phyloP scores from a whole-genome alignment of 2,329 filamentous ascomycete genomes.

The Aspergillus phoenicis region DNA sequence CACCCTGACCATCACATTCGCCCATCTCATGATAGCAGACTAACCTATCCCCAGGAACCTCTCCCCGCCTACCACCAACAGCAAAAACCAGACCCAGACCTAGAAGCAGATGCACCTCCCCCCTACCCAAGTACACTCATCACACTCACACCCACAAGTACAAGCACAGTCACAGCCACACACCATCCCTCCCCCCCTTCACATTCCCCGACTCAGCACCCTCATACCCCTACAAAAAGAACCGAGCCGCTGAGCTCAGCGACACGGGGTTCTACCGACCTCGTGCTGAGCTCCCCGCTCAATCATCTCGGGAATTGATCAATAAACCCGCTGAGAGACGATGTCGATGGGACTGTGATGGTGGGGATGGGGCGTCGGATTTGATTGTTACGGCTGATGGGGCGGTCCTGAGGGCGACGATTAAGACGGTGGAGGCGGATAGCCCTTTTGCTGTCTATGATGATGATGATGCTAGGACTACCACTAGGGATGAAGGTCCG shows the following conservation, averaged over 20 bases:
- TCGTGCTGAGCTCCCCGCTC: slow-evolving; percentile 29
- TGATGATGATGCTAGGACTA: not conserved
- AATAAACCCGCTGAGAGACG: slow-evolving; percentile 26
- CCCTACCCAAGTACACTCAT: not conserved
- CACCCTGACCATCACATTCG: not conserved
- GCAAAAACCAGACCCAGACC: not conserved
- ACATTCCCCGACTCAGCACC: not conserved
- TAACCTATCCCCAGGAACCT: no score
- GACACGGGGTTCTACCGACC: slow-evolving; percentile 32
- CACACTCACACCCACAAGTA: not conserved
- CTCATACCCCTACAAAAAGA: not conserved
- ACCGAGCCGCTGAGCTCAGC: slow-evolving; percentile 27
- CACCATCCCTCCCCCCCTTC: not conserved
- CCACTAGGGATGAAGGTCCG: not conserved
- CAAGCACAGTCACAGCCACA: not conserved
- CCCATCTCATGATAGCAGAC: not conserved
- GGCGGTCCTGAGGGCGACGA: slow-evolving; percentile 30
- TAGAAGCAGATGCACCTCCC: not conserved
- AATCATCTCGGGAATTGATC: slow-evolving; percentile 32
- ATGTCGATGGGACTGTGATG: not conserved
- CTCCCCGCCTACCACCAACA: not conserved
- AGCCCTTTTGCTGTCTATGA: not conserved
- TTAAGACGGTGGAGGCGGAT: slow-evolving; percentile 17
- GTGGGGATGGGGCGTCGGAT: not conserved
- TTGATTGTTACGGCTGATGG: slow-evolving; percentile 32